A percentile compares a stretch with the other conserved stretches of the same genome.
phyloP scores from a whole-genome alignment of 768 basidiomycete genomes.

The Gloeophyllum trabeum region DNA sequence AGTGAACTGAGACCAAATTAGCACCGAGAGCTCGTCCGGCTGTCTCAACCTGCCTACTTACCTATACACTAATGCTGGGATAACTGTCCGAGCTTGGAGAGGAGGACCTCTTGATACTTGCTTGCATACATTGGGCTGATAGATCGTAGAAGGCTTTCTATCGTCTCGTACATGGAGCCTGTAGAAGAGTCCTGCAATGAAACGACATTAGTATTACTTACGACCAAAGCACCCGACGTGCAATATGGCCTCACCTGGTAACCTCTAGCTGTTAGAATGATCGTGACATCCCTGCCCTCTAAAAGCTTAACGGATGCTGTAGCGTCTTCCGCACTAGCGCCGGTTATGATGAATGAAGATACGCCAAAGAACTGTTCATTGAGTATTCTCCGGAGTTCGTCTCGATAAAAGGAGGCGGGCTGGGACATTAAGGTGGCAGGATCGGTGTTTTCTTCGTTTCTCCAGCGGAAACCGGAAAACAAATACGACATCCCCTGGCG shows the following conservation, averaged over 20 bases:
- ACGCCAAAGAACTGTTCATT: not conserved
- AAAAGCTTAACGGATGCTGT: constrained; percentile 12
- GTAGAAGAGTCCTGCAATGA: no score
- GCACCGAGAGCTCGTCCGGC: no score
- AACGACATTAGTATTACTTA: no score
- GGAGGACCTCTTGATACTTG: not conserved
- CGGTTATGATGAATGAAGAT: not conserved
- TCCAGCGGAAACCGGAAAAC: no score
- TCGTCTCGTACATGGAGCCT: constrained; percentile 49
- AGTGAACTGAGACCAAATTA: no score
- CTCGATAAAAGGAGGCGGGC: not conserved
- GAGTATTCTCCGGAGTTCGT: not conserved
- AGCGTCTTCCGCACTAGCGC: not conserved
- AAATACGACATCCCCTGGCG: no score
- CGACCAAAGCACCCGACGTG: constrained; percentile 13
- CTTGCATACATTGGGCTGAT: constrained; percentile 7
- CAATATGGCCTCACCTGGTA: constrained; percentile 34
- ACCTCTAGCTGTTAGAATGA: constrained; percentile 41
- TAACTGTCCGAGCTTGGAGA: not conserved
- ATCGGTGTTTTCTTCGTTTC: no score
- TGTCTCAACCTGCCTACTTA: no score
- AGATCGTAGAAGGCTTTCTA: constrained; percentile 46
- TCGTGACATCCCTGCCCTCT: constrained; percentile 36
- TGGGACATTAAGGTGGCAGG: no score
- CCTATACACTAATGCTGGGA: not conserved